Evolutionary conservation across 352 stramenopile species (phyloP).

Genomic region (Plasmopara viticola): DNA sequence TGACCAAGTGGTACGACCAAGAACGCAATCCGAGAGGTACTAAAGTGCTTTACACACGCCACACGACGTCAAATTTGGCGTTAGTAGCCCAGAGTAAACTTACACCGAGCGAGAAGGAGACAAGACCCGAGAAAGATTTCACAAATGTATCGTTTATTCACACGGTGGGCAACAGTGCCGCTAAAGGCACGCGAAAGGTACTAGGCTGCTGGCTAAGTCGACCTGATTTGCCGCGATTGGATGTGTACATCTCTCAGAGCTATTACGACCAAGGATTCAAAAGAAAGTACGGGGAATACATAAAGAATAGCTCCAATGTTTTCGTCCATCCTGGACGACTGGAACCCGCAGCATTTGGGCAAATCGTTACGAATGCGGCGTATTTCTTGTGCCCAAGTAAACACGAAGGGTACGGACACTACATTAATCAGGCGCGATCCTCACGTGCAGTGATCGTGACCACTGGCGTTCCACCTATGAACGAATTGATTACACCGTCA

Average conservation of each 20-base stretch:
- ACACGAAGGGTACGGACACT: conserved; percentile 55
- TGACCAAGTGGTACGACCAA: conserved; percentile 41
- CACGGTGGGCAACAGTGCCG: conserved; percentile 35
- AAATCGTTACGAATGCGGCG: conserved; percentile 30
- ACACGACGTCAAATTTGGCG: conserved; percentile 39
- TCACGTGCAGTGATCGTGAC: conserved; percentile 43
- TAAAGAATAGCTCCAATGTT: conserved; percentile 25
- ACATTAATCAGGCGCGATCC: conserved; percentile 58
- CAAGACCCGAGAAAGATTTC: conserved; percentile 34
- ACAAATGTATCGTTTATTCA: conserved; percentile 38
- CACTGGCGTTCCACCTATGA: conserved; percentile 50
- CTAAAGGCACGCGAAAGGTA: conserved; percentile 44
- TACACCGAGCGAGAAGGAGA: conserved; percentile 1
- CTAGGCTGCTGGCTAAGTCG: conserved; percentile 48
- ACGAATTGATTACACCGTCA: conserved; percentile 40
- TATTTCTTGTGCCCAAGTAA: conserved; percentile 52
- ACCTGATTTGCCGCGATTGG: conserved; percentile 35
- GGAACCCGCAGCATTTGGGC: conserved; percentile 28
- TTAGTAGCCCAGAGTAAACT: conserved; percentile 16
- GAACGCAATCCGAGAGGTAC: conserved; percentile 30
- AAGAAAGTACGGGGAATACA: conserved; percentile 14
- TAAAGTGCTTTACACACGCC: conserved; percentile 42
- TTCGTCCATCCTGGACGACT: conserved; percentile 29
- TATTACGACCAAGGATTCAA: conserved; percentile 12
- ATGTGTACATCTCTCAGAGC: conserved; percentile 24